Percentiles rank a stretch among this genome's conserved stretches.
These are phyloP conservation scores for Umbelopsis sp. DNA, from an alignment of 371 early-diverging fungal genomes.

Conservation along the genomic window DNA sequence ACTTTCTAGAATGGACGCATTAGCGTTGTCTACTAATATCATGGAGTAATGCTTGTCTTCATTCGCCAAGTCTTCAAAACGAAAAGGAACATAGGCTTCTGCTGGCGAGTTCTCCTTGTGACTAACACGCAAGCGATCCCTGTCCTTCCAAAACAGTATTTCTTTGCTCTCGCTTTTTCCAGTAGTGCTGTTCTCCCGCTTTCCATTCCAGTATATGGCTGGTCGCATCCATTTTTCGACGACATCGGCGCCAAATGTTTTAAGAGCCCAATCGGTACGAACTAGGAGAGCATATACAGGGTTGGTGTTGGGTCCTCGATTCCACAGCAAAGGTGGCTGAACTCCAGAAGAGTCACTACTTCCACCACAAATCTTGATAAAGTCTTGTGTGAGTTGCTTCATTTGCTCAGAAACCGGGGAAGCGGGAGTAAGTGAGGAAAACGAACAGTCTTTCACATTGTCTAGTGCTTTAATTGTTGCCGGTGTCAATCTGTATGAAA, in stretches of 20 bases:
- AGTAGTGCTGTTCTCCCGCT: constrained; percentile 32
- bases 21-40: constrained; percentile 63
- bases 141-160: constrained; percentile 56
- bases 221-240: constrained; percentile 58
- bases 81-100: constrained; percentile 59
- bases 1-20: constrained; percentile 47
- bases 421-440: constrained; percentile 49
- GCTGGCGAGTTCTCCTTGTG: constrained; percentile 66
- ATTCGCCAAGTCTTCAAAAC: constrained; percentile 19
- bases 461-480: background rate
- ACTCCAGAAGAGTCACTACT: constrained; percentile 30
- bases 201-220: constrained; percentile 70
- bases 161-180: constrained; percentile 42
- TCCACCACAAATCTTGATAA: constrained; percentile 57
- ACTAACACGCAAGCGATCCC: constrained; percentile 58
- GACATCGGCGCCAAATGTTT: constrained; percentile 47
- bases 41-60: constrained; percentile 40
- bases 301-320: constrained; percentile 70
- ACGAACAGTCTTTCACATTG: constrained; percentile 40
- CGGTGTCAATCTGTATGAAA: constrained; percentile 21
- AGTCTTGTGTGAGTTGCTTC: constrained; percentile 35
- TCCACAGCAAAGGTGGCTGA: constrained; percentile 56
- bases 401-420: constrained; percentile 48
- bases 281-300: constrained; percentile 71
- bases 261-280: constrained; percentile 57